These are phyloP conservation scores for Globisporangium nagaii DNA, from an alignment of 352 stramenopile species.

Conservation along the genomic window DNA sequence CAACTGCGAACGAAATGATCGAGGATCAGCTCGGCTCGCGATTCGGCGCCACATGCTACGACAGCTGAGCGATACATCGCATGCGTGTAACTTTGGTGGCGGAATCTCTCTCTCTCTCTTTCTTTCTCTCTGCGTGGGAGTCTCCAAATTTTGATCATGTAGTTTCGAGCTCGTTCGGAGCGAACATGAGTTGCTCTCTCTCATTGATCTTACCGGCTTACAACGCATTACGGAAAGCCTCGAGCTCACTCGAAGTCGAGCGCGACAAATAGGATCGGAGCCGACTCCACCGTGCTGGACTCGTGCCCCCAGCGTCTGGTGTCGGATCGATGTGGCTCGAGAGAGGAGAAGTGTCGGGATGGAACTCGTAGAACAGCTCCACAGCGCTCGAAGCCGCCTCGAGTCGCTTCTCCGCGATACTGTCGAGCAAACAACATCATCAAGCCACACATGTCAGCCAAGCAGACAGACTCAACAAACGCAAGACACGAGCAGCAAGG, in stretches of 20 bases:
- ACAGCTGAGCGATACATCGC: too few relatives aligned
- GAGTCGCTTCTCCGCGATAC: constrained; percentile 35
- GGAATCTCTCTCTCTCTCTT: too few relatives aligned
- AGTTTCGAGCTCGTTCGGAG: too few relatives aligned
- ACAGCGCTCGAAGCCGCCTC: constrained; percentile 25
- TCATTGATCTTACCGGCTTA: too few relatives aligned
- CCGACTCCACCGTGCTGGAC: background rate
- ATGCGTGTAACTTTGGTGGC: too few relatives aligned
- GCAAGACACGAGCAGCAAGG: too few relatives aligned
- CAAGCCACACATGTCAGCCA: background rate
- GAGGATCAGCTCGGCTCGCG: background rate
- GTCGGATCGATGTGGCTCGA: background rate
- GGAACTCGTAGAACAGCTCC: constrained; percentile 35
- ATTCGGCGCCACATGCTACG: background rate
- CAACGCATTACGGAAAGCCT: constrained; percentile 1
- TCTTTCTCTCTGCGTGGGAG: too few relatives aligned
- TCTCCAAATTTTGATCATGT: too few relatives aligned
- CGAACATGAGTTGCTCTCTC: too few relatives aligned
- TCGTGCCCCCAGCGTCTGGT: background rate
- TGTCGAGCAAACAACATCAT: constrained; percentile 6
- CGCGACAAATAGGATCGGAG: background rate
- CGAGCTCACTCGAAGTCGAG: background rate
- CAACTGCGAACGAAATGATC: background rate
- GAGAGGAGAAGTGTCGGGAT: constrained; percentile 7
- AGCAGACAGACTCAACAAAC: background rate